phyloP scores from a whole-genome alignment of 2,329 filamentous ascomycete genomes.

The Beauveria asiatica region DNA sequence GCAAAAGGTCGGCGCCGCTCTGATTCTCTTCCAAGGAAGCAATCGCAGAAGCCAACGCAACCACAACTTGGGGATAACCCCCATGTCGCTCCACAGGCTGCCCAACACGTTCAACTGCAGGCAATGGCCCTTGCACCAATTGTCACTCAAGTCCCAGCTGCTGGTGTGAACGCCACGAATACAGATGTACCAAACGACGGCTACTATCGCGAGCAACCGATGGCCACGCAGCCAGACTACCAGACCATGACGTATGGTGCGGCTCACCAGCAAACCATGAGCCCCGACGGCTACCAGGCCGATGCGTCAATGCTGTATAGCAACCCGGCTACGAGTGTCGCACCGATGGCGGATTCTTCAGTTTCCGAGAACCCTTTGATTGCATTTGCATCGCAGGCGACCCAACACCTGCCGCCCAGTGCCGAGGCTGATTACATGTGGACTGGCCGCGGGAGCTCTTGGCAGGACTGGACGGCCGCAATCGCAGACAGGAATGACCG shows the following conservation, averaged over 20 bases:
- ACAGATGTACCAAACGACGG: constrained; percentile 19
- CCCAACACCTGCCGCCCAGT: constrained; percentile 25
- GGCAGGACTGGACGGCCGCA: constrained; percentile 47
- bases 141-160: background rate
- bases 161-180: background rate
- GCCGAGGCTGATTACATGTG: constrained; percentile 24
- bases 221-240: constrained; percentile 22
- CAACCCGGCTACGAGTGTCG: constrained; percentile 15
- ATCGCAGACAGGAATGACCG: constrained; percentile 41
- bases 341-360: constrained; percentile 16
- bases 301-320: constrained; percentile 23
- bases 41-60: background rate
- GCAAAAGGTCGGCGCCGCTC: background rate
- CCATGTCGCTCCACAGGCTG: background rate
- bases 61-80: background rate
- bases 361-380: constrained; percentile 29
- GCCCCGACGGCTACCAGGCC: constrained; percentile 17
- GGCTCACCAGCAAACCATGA: constrained; percentile 18
- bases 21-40: background rate
- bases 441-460: constrained; percentile 34
- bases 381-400: constrained; percentile 31
- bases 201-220: constrained; percentile 21
- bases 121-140: background rate
- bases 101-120: background rate
- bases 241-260: constrained; percentile 23